These are phyloP conservation scores for Abelmoschus esculentus DNA, from an alignment of 345 rosid genomes.

Conservation along the genomic window DNA sequence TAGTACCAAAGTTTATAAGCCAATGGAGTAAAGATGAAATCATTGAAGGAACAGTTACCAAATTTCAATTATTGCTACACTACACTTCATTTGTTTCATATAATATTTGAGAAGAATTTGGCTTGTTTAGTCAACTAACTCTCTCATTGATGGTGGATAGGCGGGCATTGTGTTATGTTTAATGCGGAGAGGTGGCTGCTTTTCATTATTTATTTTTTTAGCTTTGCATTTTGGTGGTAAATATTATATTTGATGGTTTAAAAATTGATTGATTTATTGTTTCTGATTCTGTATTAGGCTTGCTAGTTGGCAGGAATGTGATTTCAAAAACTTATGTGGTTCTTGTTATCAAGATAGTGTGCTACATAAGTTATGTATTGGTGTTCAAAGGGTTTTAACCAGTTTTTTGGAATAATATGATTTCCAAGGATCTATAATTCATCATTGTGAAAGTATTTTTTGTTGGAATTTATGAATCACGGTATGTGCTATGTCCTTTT, in stretches of 20 bases:
- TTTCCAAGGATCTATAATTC: too few relatives aligned
- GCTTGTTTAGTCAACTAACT: neutral
- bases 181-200: neutral
- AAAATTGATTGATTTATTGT: too few relatives aligned
- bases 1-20: neutral
- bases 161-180: neutral
- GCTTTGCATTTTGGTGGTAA: neutral
- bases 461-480: neutral
- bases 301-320: too few relatives aligned
- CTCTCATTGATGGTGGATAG: neutral
- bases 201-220: neutral
- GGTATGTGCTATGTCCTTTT: conserved; percentile 13
- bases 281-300: too few relatives aligned
- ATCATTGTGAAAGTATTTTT: too few relatives aligned
- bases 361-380: too few relatives aligned
- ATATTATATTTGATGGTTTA: neutral
- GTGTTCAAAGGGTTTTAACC: too few relatives aligned
- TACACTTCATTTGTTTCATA: neutral
- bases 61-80: neutral
- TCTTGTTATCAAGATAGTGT: too few relatives aligned
- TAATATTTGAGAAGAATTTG: neutral
- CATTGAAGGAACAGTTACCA: neutral
- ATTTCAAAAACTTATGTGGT: too few relatives aligned
- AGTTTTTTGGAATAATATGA: too few relatives aligned
- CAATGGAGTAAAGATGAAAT: neutral